Base-by-base conservation (phyloP, 139 green algal species). In the Astrephomene gubernaculifera region DNA sequence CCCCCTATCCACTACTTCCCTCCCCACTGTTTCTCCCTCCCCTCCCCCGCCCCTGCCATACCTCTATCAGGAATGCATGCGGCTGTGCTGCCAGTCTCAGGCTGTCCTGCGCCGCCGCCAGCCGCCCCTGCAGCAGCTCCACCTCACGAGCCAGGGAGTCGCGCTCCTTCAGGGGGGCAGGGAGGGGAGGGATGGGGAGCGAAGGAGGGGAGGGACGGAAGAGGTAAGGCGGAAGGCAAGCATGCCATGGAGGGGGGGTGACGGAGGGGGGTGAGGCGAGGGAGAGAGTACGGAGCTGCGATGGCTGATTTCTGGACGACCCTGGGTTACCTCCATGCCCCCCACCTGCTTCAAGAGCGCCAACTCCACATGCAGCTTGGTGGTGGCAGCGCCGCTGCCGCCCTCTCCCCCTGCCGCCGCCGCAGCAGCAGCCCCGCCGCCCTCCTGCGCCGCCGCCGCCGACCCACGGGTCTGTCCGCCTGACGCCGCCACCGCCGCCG, bases 21-120 rank as follows among this genome's bases (percentile, higher is more conserved):
- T n/a, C n/a, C n/a, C n/a, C n/a, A n/a, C n/a, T n/a, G n/a, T n/a
- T n/a, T n/a, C n/a, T n/a, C n/a, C n/a, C n/a, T n/a, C n/a, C n/a
- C n/a, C n/a, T n/a, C n/a, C n/a, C n/a, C n/a, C n/a, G n/a, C n/a
- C n/a, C n/a, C n/a, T n/a, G n/a, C n/a, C 87, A 29, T 71, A 89
- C 45, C 78, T 85, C 49, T 60, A 91, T 45, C 52, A 91, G 79
- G 87, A 89, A 91, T 24, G 53, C 49, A 53, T 91, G 87, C 38
- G 87, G 87, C 78, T 91, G 87, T 3, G 71, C 63, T 0, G 78
- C 87, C 36, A 89, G 78, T 25, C 65, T 31, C n/a, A 91, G 78
- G 36, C 45, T 41, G 49, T 64, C 82, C 36, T 86, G 82, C 10
- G 87, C 82, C 7, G 73, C 36, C 33, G 61, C 33, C 45, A 88